Conservation (phyloP, 257 asterid genomes). For the Solanum dulcamara region DNA sequence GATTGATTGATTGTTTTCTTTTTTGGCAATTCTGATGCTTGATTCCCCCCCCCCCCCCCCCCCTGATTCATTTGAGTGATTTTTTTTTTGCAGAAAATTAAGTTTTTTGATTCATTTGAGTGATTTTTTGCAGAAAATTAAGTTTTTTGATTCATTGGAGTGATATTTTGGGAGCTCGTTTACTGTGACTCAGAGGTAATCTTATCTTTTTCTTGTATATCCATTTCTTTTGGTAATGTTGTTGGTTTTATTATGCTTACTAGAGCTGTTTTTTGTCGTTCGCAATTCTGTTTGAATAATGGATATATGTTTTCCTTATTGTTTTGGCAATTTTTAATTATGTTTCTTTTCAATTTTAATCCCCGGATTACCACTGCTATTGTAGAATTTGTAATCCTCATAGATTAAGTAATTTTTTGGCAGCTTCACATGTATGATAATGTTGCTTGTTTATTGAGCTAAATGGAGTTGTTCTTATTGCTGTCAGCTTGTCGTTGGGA, state of each 20-base stretch:
- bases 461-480: neutral
- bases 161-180: neutral
- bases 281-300: neutral
- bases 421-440: neutral
- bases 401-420: neutral
- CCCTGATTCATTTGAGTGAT: neutral
- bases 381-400: neutral
- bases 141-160: neutral
- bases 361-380: neutral
- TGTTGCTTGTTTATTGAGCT: neutral
- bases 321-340: neutral
- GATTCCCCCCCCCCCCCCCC: too few species aligned
- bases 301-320: neutral
- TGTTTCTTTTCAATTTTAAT: neutral
- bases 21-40: neutral
- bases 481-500: neutral
- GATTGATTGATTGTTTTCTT: neutral
- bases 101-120: neutral
- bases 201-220: neutral
- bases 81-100: neutral
- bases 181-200: neutral
- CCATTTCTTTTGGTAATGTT: neutral
- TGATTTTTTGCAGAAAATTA: neutral
- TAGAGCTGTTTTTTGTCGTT: neutral
- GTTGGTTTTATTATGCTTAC: neutral